These are phyloP conservation scores for Penicillium palitans DNA, from an alignment of 2,329 filamentous ascomycete species.

Conservation along the genomic window DNA sequence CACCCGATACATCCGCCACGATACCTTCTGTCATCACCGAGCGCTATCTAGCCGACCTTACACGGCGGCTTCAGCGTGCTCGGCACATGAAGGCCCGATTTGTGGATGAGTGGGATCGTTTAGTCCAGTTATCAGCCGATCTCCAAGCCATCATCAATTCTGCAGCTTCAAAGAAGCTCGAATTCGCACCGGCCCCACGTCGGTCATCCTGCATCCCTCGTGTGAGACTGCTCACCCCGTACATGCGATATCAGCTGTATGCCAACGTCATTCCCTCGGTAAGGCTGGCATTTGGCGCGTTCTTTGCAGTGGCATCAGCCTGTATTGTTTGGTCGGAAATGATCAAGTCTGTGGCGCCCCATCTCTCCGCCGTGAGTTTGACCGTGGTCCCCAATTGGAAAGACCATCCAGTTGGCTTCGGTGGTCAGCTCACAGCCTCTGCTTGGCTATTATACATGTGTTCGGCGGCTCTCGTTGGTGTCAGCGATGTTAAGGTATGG, in stretches of 20 bases:
- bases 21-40: slow-evolving; percentile 86
- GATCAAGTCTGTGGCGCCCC: slow-evolving; percentile 76
- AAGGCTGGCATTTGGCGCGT: slow-evolving; percentile 62
- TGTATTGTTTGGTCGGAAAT: slow-evolving; percentile 93
- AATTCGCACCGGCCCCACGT: slow-evolving; percentile 65
- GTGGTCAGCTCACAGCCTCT: slow-evolving; percentile 79
- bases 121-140: slow-evolving; percentile 72
- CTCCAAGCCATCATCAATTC: slow-evolving; percentile 84
- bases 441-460: slow-evolving; percentile 97
- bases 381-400: slow-evolving; percentile 67
- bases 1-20: slow-evolving; percentile 29
- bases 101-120: slow-evolving; percentile 77
- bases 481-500: slow-evolving; percentile 97
- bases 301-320: slow-evolving; percentile 73
- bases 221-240: slow-evolving; percentile 69
- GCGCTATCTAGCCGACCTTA: slow-evolving; percentile 87
- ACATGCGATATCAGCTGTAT: slow-evolving; percentile 76
- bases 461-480: slow-evolving; percentile 77
- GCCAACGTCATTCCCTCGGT: slow-evolving; percentile 70
- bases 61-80: slow-evolving; percentile 75
- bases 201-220: slow-evolving; percentile 57
- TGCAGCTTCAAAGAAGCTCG: slow-evolving; percentile 73
- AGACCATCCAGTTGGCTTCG: slow-evolving; percentile 76
- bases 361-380: slow-evolving; percentile 68
- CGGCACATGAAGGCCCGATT: slow-evolving; percentile 82